These are phyloP conservation scores for Penicillium verhagenii DNA, from an alignment of 495 filamentous ascomycete genomes.

Conservation along the genomic window DNA sequence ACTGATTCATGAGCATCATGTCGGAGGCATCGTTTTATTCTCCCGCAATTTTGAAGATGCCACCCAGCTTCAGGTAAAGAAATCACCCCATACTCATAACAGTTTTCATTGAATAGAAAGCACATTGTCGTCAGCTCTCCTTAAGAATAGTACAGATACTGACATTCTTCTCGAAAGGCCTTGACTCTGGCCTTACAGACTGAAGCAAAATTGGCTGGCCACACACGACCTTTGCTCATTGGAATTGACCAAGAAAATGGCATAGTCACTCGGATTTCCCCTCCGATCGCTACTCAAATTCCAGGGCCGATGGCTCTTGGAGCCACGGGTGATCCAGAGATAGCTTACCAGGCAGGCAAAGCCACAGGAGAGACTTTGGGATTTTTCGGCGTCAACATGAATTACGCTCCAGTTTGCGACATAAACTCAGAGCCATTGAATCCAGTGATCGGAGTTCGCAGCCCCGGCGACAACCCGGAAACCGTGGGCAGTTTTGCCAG, in stretches of 20 bases:
- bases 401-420: conserved; percentile 45
- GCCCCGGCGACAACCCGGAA: conserved; percentile 40
- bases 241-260: conserved; percentile 49
- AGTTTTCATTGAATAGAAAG: not conserved
- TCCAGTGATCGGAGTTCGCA: conserved; percentile 44
- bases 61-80: conserved; percentile 39
- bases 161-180: conserved; percentile 18
- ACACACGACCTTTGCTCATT: conserved; percentile 42
- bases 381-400: conserved; percentile 45
- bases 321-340: conserved; percentile 37
- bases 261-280: conserved; percentile 42
- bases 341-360: conserved; percentile 37
- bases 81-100: no score
- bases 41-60: conserved; percentile 43
- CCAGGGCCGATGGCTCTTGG: conserved; percentile 44
- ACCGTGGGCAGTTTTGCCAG: conserved; percentile 40
- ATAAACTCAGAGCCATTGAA: conserved; percentile 46
- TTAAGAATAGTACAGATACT: no score
- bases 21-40: conserved; percentile 50
- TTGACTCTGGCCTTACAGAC: conserved; percentile 39
- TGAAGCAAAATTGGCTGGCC: conserved; percentile 39
- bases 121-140: no score
- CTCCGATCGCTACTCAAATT: conserved; percentile 43
- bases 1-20: conserved; percentile 44
- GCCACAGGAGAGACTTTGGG: conserved; percentile 35